phyloP scores from a whole-genome alignment of 495 filamentous ascomycete species.

The Trichoderma parareesei region DNA sequence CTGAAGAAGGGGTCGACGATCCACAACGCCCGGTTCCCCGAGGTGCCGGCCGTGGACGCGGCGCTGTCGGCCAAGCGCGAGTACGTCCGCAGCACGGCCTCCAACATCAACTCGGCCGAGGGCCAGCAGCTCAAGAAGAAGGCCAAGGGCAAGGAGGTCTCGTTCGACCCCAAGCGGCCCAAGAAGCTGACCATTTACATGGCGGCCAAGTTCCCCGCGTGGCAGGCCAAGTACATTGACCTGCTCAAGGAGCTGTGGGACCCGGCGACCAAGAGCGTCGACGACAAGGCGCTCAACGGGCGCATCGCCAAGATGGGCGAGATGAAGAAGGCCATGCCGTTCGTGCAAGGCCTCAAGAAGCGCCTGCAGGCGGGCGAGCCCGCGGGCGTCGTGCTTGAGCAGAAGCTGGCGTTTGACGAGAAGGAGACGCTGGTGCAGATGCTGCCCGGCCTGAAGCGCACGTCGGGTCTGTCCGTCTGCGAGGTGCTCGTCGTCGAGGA shows the following conservation, averaged over 20 bases:
- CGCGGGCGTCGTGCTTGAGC: slow-evolving; percentile 59
- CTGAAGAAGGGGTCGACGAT: slow-evolving; percentile 67
- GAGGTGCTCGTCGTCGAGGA: slow-evolving; percentile 60
- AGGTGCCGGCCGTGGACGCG: slow-evolving; percentile 51
- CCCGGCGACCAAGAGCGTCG: slow-evolving; percentile 30
- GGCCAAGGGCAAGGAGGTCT: slow-evolving; percentile 73
- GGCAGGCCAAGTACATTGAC: slow-evolving; percentile 89
- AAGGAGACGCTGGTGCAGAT: slow-evolving; percentile 52
- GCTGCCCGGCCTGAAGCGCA: slow-evolving; percentile 40
- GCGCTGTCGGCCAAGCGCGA: slow-evolving; percentile 65
- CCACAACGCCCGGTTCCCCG: slow-evolving; percentile 72
- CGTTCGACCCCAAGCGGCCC: slow-evolving; percentile 80
- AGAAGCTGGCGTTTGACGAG: slow-evolving; percentile 83
- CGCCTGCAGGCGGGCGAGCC: slow-evolving; percentile 55
- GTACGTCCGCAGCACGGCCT: slow-evolving; percentile 69
- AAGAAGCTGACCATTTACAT: slow-evolving; percentile 87
- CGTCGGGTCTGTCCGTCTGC: slow-evolving; percentile 54
- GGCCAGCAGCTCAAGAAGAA: slow-evolving; percentile 71
- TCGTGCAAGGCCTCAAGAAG: slow-evolving; percentile 80
- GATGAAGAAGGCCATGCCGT: slow-evolving; percentile 98
- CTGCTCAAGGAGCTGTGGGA: slow-evolving; percentile 57
- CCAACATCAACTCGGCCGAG: slow-evolving; percentile 81
- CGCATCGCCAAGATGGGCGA: slow-evolving; percentile 70
- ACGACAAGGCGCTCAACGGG: slow-evolving; percentile 68
- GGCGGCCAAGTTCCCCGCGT: slow-evolving; percentile 68